Evolutionary conservation across 2,329 filamentous ascomycete species (phyloP), one percentile per base, ranked within the genome.

Genomic region (Arthrocladium fulminans): DNA sequence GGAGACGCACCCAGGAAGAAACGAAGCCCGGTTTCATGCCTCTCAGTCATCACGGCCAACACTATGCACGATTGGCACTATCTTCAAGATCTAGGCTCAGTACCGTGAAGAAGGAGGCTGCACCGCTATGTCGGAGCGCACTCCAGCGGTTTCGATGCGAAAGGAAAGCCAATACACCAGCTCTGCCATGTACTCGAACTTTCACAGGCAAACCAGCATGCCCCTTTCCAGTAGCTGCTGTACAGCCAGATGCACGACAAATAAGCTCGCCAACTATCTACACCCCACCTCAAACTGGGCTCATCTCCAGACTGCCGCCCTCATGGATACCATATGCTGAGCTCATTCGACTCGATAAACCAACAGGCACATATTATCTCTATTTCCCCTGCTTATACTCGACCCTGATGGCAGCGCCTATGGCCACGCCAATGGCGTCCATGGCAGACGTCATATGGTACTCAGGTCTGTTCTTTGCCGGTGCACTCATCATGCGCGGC

Each of bases 261-360:
- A 38, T 38, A 15, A 27, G 27, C 15, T 47, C 54, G 3, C 54
- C 54, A 3, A 44, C 48, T 34, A 63, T 62, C 49, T 74, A 75
- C 55, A 62, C 58, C n/a, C 67, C 67, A 10, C 72, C 72, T 1
- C 67, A 62, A 15, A 70, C 60, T 2, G 73, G 72, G 4, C 43
- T 75, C 15, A 55, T 75, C 42, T 68, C 71, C 10, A 63, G 58
- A 34, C 57, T 77, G 8, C 74, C 74, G 1, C 57, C 54, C 5
- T 67, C 70, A 55, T 77, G 73, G 73, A 66, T 77, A 30, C 75
- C 75, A 2, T 79, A 77, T 55, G 73, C 68, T 20, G 68, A 79
- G 56, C 64, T 78, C 12, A 67, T 75, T 46, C 74, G 75, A 13
- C 62, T 79, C 45, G 67, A 77, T 53, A 72, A 72, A 39, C 73